Base-by-base conservation (phyloP, 1,284 basidiomycete species). In the Xanthoconium separans region DNA sequence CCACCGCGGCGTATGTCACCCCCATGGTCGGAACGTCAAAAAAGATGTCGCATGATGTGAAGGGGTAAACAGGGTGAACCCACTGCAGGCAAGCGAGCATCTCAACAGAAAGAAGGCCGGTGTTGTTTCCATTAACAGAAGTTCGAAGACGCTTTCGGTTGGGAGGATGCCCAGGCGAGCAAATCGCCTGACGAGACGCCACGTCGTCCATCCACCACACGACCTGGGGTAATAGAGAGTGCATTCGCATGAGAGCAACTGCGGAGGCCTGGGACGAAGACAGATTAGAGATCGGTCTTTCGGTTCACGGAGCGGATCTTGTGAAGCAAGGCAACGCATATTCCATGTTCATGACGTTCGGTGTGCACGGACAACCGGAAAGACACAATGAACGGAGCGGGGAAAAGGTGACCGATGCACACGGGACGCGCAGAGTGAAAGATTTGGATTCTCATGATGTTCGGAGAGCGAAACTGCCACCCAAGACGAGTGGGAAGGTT, bases 161-260 rank as follows among this genome's bases (percentile, higher is more conserved):
- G 16, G n/a, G 36, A 16, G 30, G 51, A 50, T 24, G 45, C 50
- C 43, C 53, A 53, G 53, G 36, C 4, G 46, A 51, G 54, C 29
- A 34, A 50, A 58, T 61, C 47, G 34, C 50, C 41, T 53, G 48
- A 36, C 58, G 51, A 39, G 13, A 11, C 13, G 45, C 52, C 58
- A 55, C 46, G 42, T 34, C 45, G 29, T n/a, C 20, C 9, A 36
- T 20, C 50, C 12, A 54, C 64, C 65, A 66, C 65, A 64, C 64
- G 55, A 64, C 65, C 59, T 63, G 63, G 63, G 63, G 63, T 65
- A 65, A 64, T 64, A 64, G 61, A 15, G 55, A 62, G 61, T 57
- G 54, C 50, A 40, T 6, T 54, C 64, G 58, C 63, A 66, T 50
- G 60, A 54, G 56, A 60, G 44, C 50, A 49, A 53, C 58, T 60